These are phyloP conservation scores for Solanum pennellii DNA, from an alignment of 257 asterid genomes.

Conservation along the genomic window DNA sequence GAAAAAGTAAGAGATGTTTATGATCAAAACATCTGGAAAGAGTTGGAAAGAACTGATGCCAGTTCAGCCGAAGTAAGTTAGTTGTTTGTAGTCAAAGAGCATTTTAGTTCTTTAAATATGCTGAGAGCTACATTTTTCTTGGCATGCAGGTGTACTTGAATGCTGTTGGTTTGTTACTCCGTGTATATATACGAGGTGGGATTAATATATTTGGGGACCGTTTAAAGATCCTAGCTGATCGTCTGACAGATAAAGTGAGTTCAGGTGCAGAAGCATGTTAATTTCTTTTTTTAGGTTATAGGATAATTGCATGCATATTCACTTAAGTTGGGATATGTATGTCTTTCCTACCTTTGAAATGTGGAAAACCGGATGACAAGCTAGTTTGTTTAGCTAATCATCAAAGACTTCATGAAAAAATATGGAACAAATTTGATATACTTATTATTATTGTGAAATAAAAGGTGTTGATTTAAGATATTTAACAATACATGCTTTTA, in stretches of 20 bases:
- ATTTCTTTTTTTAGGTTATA: neutral
- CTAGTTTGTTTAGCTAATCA: neutral
- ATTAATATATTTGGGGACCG: conserved; percentile 45
- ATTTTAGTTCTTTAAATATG: neutral
- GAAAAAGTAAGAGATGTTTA: conserved; percentile 55
- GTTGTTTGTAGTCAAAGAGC: neutral
- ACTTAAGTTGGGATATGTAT: neutral
- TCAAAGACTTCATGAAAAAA: neutral
- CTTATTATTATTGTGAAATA: neutral
- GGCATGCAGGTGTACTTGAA: conserved; percentile 69
- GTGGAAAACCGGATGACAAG: neutral
- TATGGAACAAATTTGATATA: neutral
- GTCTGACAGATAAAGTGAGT: conserved; percentile 63
- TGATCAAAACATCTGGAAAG: conserved; percentile 68
- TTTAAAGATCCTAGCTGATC: conserved; percentile 38
- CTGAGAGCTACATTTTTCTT: neutral
- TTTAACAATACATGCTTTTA: neutral
- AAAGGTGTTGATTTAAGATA: neutral
- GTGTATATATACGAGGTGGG: conserved; percentile 55
- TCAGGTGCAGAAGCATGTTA: neutral
- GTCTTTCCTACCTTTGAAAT: neutral
- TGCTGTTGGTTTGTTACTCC: conserved; percentile 67
- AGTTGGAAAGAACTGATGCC: conserved; percentile 70
- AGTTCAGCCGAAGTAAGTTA: conserved; percentile 49
- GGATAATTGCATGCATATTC: neutral